Percentiles rank a stretch among this genome's conserved stretches.
Evolutionary conservation across 768 basidiomycete species (phyloP).

Genomic region (Mycena belliarum): DNA sequence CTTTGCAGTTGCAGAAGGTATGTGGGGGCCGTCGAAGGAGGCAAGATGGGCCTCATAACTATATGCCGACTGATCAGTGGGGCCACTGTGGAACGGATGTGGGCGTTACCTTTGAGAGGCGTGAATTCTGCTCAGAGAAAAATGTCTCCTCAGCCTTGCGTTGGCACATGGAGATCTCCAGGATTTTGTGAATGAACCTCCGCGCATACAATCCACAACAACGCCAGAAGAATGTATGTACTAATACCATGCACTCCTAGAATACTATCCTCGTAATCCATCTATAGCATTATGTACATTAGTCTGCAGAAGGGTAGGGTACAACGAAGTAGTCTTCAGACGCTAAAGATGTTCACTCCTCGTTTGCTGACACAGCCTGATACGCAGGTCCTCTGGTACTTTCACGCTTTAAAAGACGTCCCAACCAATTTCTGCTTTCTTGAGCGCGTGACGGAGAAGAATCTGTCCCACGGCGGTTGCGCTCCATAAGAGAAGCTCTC

Average conservation of each 20-base stretch:
- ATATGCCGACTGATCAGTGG: background rate
- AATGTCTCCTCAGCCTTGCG: background rate
- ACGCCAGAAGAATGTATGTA: no score
- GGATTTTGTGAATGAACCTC: background rate
- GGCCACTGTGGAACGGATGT: background rate
- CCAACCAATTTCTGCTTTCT: conserved; percentile 46
- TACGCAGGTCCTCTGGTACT: conserved; percentile 43
- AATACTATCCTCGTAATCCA: no score
- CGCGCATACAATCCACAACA: background rate
- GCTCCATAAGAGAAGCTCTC: conserved; percentile 54
- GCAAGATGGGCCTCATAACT: conserved; percentile 24
- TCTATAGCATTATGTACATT: background rate
- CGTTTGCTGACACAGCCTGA: conserved; percentile 45
- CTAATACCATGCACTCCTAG: no score
- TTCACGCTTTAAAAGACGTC: conserved; percentile 46
- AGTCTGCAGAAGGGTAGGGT: background rate
- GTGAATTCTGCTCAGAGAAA: background rate
- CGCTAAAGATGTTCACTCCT: conserved; percentile 23
- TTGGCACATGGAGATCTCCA: background rate
- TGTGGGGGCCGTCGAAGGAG: background rate
- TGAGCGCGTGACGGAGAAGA: conserved; percentile 22
- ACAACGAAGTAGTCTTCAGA: background rate
- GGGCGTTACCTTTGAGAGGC: background rate
- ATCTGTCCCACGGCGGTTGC: conserved; percentile 36
- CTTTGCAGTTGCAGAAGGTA: background rate